phyloP scores from a whole-genome alignment of 208 protist genomes.

The Naegleria gruberi region DNA sequence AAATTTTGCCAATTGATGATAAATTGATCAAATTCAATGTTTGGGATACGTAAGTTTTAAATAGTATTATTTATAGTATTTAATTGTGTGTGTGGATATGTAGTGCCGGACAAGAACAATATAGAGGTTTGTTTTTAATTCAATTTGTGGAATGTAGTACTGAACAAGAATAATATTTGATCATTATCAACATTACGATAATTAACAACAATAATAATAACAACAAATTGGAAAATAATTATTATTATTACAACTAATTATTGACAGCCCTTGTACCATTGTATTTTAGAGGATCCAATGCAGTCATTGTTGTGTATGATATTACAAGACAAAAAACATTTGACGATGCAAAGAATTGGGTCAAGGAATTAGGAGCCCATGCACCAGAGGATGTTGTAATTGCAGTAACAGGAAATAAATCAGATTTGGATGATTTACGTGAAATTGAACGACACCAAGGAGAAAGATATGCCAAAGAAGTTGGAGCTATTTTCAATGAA shows the following conservation, averaged over 20 bases:
- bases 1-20: constrained; percentile 22
- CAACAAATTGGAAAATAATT: too few relatives aligned
- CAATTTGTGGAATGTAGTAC: too few relatives aligned
- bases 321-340: constrained; percentile 30
- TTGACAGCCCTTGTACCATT: constrained; percentile 38
- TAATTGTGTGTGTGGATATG: neutral
- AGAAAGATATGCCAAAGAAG: neutral
- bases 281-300: constrained; percentile 44
- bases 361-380: neutral
- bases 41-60: constrained; percentile 37
- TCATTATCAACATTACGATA: too few relatives aligned
- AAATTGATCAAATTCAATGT: constrained; percentile 31
- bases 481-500: neutral
- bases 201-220: too few relatives aligned
- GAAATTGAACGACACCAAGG: neutral
- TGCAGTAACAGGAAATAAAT: neutral
- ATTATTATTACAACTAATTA: neutral
- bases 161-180: too few relatives aligned
- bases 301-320: constrained; percentile 46
- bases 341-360: constrained; percentile 1
- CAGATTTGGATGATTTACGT: neutral
- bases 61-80: neutral
- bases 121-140: neutral
- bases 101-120: neutral
- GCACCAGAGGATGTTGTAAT: neutral